Evolutionary conservation across 1,139 yeast genomes (phyloP).

Genomic region (Suhomyces taliae): DNA sequence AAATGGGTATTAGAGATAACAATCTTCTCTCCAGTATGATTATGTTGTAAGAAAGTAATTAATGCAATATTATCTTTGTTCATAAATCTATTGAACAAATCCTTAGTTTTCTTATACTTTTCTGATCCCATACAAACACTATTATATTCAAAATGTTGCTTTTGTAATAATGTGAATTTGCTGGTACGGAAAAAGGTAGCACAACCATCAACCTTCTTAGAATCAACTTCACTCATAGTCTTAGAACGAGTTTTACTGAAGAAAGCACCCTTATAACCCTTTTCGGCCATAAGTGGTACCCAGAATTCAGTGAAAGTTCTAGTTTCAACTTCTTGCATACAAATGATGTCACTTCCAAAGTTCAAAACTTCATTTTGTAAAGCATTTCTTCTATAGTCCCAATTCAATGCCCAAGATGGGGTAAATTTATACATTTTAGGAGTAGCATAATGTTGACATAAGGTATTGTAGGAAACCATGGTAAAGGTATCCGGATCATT

Average conservation of each 20-base stretch:
- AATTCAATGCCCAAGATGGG: slow-evolving; percentile 94
- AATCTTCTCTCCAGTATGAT: slow-evolving; percentile 67
- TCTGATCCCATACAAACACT: slow-evolving; percentile 86
- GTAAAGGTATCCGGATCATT: slow-evolving; percentile 53
- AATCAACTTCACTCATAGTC: slow-evolving; percentile 81
- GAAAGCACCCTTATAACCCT: slow-evolving; percentile 80
- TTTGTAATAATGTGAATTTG: slow-evolving; percentile 70
- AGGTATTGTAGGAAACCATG: slow-evolving; percentile 80
- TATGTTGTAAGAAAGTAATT: slow-evolving; percentile 74
- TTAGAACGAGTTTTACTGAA: slow-evolving; percentile 90
- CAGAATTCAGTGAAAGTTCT: slow-evolving; percentile 83
- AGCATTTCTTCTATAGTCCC: slow-evolving; percentile 86
- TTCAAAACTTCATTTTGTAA: slow-evolving; percentile 70
- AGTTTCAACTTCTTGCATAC: slow-evolving; percentile 95
- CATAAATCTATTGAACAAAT: slow-evolving; percentile 93
- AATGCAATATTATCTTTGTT: slow-evolving; percentile 92
- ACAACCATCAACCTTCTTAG: slow-evolving; percentile 95
- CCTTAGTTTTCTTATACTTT: slow-evolving; percentile 89
- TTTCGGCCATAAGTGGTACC: slow-evolving; percentile 68
- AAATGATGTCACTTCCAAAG: slow-evolving; percentile 71
- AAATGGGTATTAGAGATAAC: slow-evolving; percentile 88
- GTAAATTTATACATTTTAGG: slow-evolving; percentile 90
- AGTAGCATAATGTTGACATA: slow-evolving; percentile 96
- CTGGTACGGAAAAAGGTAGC: slow-evolving; percentile 78
- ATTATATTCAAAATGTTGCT: slow-evolving; percentile 80